These are phyloP conservation scores for Macrocystidia cucumis DNA, from an alignment of 1,284 basidiomycete species.

Conservation along the genomic window DNA sequence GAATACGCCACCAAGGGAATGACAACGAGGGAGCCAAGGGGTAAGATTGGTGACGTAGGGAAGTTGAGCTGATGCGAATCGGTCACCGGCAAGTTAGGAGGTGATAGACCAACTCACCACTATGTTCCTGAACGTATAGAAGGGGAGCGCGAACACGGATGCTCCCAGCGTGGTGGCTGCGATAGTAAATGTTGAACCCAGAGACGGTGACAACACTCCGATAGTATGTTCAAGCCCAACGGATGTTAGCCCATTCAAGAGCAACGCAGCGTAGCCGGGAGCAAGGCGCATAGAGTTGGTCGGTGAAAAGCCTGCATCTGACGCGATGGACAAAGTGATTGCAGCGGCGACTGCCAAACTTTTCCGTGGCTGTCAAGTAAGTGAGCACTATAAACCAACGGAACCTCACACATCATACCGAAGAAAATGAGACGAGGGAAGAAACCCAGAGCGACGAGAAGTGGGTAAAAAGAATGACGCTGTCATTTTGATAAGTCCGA, in stretches of 20 bases:
- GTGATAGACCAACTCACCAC: slow-evolving; percentile 34
- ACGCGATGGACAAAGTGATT: slow-evolving; percentile 39
- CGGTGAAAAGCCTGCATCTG: slow-evolving; percentile 45
- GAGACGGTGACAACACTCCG: slow-evolving; percentile 43
- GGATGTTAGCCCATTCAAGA: slow-evolving; percentile 49
- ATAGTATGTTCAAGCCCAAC: slow-evolving; percentile 56
- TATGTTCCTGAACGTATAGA: slow-evolving; percentile 52
- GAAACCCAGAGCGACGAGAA: slow-evolving; percentile 60
- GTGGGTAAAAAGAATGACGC: slow-evolving; percentile 59
- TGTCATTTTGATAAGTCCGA: slow-evolving; percentile 17
- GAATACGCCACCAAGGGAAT: slow-evolving; percentile 55
- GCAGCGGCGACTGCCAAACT: slow-evolving; percentile 35
- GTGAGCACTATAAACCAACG: slow-evolving; percentile 1
- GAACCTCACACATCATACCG: slow-evolving; percentile 27
- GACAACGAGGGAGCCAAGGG: slow-evolving; percentile 44
- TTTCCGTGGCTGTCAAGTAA: slow-evolving; percentile 31
- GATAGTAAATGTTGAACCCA: slow-evolving; percentile 44
- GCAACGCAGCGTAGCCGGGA: slow-evolving; percentile 59
- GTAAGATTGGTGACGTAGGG: slow-evolving; percentile 30
- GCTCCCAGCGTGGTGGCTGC: slow-evolving; percentile 55
- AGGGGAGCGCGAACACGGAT: slow-evolving; percentile 49
- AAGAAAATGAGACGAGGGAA: slow-evolving; percentile 37
- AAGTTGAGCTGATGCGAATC: slow-evolving; percentile 24
- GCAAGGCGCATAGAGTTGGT: slow-evolving; percentile 34
- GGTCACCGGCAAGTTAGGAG: not conserved